A percentile compares a stretch with the other conserved stretches of the same genome.
phyloP scores from a whole-genome alignment of 225 moss, liverwort and hornwort species.

The Sphagnum tenellum region DNA sequence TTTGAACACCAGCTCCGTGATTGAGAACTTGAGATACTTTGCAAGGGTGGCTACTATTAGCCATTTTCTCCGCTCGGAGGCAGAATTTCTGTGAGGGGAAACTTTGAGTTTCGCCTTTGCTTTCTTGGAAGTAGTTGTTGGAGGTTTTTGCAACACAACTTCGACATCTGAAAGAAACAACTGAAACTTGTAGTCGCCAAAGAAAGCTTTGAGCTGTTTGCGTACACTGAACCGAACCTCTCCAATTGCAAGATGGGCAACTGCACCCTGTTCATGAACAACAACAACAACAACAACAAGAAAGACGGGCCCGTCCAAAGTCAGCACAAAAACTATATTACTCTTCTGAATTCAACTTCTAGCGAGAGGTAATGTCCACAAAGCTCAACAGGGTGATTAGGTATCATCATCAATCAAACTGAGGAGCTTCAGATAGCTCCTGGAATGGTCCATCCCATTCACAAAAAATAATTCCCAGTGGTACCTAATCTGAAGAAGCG shows the following conservation, averaged over 20 bases:
- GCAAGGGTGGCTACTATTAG: constrained; percentile 60
- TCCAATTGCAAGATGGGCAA: constrained; percentile 61
- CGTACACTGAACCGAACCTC: constrained; percentile 76
- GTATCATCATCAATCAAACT: too few species aligned
- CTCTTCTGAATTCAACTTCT: neutral
- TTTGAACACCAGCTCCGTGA: constrained; percentile 60
- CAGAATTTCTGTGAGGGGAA: constrained; percentile 37
- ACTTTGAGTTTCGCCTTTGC: constrained; percentile 28
- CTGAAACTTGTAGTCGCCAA: constrained; percentile 76
- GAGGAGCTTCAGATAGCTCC: too few species aligned
- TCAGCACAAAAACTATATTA: neutral
- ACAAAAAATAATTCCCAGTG: too few species aligned
- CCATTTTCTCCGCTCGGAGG: constrained; percentile 63
- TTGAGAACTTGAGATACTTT: constrained; percentile 63
- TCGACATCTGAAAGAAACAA: constrained; percentile 82
- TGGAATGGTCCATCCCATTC: too few species aligned
- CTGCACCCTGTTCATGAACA: constrained; percentile 37
- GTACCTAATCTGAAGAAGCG: too few species aligned
- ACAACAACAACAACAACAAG: neutral
- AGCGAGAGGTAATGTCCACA: too few species aligned
- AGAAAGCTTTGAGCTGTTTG: constrained; percentile 56
- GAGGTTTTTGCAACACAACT: constrained; percentile 49
- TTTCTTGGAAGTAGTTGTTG: constrained; percentile 23
- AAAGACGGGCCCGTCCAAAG: neutral
- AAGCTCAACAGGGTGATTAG: too few species aligned